Evolutionary conservation across 176 grass and related monocot species (phyloP).

Genomic region (Oryza nivara): DNA sequence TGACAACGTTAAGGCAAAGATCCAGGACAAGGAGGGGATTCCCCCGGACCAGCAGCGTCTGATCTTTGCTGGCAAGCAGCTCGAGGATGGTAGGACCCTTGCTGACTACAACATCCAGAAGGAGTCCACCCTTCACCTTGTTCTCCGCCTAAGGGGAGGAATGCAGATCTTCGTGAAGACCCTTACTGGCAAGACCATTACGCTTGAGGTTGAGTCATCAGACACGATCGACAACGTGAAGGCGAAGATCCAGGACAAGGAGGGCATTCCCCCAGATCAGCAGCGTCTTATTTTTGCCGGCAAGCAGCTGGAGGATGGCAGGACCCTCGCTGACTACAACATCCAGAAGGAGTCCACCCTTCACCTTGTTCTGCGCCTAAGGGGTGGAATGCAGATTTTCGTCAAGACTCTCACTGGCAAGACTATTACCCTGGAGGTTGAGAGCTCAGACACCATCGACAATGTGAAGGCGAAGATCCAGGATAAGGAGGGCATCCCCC

Average conservation of each 20-base stretch:
- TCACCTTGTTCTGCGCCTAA: constrained; percentile 1
- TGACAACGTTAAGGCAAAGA: constrained; percentile 76
- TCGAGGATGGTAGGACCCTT: constrained; percentile 45
- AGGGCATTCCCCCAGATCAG: not conserved
- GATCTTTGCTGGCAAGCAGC: constrained; percentile 69
- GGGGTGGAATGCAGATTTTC: constrained; percentile 65
- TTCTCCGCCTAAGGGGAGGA: not conserved
- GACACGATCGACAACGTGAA: not conserved
- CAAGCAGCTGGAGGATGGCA: not conserved
- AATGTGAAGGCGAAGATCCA: constrained; percentile 81
- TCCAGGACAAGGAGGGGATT: constrained; percentile 80
- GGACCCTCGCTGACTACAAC: not conserved
- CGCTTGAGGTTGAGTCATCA: not conserved
- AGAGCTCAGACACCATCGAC: constrained; percentile 58
- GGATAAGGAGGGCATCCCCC: constrained; percentile 78
- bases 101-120: not conserved
- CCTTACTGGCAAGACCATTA: not conserved
- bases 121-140: not conserved
- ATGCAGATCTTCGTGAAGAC: not conserved
- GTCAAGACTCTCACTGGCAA: constrained; percentile 74
- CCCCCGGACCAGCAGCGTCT: constrained; percentile 73
- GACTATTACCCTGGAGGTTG: constrained; percentile 69
- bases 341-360: not conserved
- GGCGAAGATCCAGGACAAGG: not conserved
- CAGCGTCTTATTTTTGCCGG: not conserved